Evolutionary conservation across 305 asterid species (phyloP).

Genomic region (Ajuga reptans): DNA sequence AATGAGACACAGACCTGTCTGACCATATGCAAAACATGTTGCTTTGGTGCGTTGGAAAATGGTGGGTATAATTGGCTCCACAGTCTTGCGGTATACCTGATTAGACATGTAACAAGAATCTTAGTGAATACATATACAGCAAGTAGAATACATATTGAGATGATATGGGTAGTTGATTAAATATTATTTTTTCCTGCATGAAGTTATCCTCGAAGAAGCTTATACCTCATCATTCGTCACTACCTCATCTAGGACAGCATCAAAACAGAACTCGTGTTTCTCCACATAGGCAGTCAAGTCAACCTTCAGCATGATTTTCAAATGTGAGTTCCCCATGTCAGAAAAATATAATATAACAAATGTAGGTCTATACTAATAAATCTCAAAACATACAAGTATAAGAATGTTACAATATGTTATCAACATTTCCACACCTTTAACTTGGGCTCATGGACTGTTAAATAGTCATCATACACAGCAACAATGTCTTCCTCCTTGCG

Average conservation of each 20-base stretch:
- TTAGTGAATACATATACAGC: slow-evolving; percentile 15
- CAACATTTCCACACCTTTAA: slow-evolving; percentile 52
- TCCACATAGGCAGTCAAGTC: slow-evolving; percentile 98
- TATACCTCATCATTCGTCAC: slow-evolving; percentile 96
- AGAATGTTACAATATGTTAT: slow-evolving; percentile 12
- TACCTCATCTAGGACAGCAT: slow-evolving; percentile 87
- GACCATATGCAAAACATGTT: slow-evolving; percentile 98
- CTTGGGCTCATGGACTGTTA: slow-evolving; percentile 89
- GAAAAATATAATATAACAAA: not conserved
- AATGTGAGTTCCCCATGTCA: slow-evolving; percentile 28
- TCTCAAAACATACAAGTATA: not conserved
- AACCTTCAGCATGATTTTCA: slow-evolving; percentile 51
- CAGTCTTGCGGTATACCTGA: slow-evolving; percentile 86
- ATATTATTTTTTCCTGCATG: not conserved
- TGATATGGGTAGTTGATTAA: slow-evolving; percentile 1
- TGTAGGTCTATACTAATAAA: not conserved
- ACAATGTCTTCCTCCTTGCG: slow-evolving; percentile 97
- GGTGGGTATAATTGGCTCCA: slow-evolving; percentile 91
- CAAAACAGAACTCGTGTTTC: slow-evolving; percentile 96
- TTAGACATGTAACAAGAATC: slow-evolving; percentile 24
- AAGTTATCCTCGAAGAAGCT: not conserved
- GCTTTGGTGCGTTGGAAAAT: slow-evolving; percentile 96
- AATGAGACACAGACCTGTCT: slow-evolving; percentile 62
- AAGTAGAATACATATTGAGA: not conserved
- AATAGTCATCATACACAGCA: slow-evolving; percentile 62